phyloP scores from a whole-genome alignment of 2,329 filamentous ascomycete genomes.

The Alternaria brassicicola region DNA sequence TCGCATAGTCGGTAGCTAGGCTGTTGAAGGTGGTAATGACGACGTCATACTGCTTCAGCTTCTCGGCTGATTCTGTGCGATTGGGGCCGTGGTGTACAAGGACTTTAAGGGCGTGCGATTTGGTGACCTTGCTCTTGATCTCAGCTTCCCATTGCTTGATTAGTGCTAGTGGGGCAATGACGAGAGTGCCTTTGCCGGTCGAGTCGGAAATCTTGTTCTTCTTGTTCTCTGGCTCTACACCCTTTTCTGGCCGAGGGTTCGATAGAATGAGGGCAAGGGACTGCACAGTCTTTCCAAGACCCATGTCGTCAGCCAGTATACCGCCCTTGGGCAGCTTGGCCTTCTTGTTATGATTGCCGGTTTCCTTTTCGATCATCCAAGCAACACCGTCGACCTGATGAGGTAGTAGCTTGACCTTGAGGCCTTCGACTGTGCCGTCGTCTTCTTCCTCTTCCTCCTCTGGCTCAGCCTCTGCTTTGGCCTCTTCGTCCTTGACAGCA shows the following conservation, averaged over 20 bases:
- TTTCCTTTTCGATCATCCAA: slow-evolving; percentile 95
- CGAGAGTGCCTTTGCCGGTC: slow-evolving; percentile 80
- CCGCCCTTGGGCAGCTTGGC: slow-evolving; percentile 83
- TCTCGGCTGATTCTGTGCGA: slow-evolving; percentile 77
- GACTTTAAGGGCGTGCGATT: slow-evolving; percentile 74
- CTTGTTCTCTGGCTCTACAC: slow-evolving; percentile 53
- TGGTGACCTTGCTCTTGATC: slow-evolving; percentile 79
- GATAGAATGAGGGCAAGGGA: slow-evolving; percentile 86
- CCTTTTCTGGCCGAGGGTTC: slow-evolving; percentile 70
- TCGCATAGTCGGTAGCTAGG: slow-evolving; percentile 85
- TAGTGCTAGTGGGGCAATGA: slow-evolving; percentile 89
- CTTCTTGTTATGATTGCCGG: slow-evolving; percentile 81
- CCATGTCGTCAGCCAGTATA: slow-evolving; percentile 97
- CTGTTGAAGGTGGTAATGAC: slow-evolving; percentile 98
- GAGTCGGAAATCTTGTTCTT: slow-evolving; percentile 72
- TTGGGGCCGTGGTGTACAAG: slow-evolving; percentile 89
- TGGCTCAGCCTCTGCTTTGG: slow-evolving; percentile 51
- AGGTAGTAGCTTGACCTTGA: slow-evolving; percentile 86
- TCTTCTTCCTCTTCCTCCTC: slow-evolving; percentile 56
- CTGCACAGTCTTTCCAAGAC: slow-evolving; percentile 94
- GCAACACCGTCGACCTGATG: slow-evolving; percentile 93
- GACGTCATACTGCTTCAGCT: slow-evolving; percentile 85
- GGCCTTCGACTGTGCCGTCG: slow-evolving; percentile 74
- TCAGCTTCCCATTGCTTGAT: slow-evolving; percentile 98
- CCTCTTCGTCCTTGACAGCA: slow-evolving; percentile 56